phyloP scores from a whole-genome alignment of 345 rosid species.

The Syzygium aqueum region DNA sequence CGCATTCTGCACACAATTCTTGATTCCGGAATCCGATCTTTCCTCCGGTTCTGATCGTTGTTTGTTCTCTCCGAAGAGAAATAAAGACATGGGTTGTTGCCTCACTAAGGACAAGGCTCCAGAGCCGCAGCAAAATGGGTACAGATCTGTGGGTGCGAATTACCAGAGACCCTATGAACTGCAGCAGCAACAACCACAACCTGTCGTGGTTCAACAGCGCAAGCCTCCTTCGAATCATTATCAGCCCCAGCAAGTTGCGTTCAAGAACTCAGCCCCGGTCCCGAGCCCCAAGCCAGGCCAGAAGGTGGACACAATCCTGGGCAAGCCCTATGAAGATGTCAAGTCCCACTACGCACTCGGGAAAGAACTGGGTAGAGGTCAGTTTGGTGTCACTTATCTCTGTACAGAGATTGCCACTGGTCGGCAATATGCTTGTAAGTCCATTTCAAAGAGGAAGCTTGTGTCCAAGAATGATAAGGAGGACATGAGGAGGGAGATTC shows the following conservation, averaged over 20 bases:
- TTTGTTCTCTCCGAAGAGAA: neutral
- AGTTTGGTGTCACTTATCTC: conserved; percentile 77
- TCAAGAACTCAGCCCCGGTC: neutral
- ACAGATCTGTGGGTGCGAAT: neutral
- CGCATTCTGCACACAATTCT: neutral
- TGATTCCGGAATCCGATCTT: neutral
- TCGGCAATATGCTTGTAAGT: conserved; percentile 66
- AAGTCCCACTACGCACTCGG: conserved; percentile 50
- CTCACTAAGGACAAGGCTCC: neutral
- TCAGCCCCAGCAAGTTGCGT: neutral
- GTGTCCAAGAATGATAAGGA: conserved; percentile 58
- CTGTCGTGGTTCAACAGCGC: neutral
- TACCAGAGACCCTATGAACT: conserved; percentile 1
- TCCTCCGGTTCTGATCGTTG: neutral
- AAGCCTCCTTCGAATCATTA: neutral
- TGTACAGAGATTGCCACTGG: conserved; percentile 73
- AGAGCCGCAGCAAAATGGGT: neutral
- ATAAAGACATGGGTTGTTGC: conserved; percentile 5
- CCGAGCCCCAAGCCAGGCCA: conserved; percentile 2
- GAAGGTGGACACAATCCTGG: conserved; percentile 48
- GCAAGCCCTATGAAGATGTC: conserved; percentile 70
- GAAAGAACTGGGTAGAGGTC: conserved; percentile 81
- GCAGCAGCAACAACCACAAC: neutral
- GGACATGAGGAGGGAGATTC: conserved; percentile 76
- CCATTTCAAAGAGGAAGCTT: conserved; percentile 74